phyloP scores from a whole-genome alignment of 768 basidiomycete species.

The Mycena pura region DNA sequence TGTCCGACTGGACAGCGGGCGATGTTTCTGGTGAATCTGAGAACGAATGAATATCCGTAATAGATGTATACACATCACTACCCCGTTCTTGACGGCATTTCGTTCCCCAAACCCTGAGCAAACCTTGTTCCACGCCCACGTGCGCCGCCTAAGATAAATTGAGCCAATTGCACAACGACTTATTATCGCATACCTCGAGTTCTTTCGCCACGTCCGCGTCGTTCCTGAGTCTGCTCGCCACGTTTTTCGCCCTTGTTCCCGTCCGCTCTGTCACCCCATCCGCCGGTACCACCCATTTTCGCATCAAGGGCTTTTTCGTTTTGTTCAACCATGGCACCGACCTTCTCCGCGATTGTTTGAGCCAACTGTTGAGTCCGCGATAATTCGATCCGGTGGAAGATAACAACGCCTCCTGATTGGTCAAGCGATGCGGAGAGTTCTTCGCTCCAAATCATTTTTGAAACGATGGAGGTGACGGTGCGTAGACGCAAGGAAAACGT shows the following conservation, averaged over 20 bases:
- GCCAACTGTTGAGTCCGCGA: constrained; percentile 91
- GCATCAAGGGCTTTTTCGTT: constrained; percentile 89
- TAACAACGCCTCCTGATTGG: constrained; percentile 86
- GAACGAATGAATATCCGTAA: constrained; percentile 25
- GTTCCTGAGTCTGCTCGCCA: constrained; percentile 79
- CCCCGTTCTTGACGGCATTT: constrained; percentile 61
- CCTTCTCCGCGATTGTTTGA: constrained; percentile 86
- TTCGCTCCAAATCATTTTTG: constrained; percentile 99
- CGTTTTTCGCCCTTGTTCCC: constrained; percentile 80
- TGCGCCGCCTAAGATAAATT: constrained; percentile 55
- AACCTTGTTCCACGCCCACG: constrained; percentile 83
- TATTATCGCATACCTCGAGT: constrained; percentile 65
- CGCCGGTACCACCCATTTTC: constrained; percentile 74
- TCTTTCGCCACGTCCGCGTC: constrained; percentile 76
- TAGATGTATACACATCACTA: constrained; percentile 28
- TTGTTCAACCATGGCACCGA: constrained; percentile 84
- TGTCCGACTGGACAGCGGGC: constrained; percentile 57
- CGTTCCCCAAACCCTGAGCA: constrained; percentile 82
- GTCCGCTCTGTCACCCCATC: constrained; percentile 73
- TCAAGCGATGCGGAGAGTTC: constrained; percentile 94
- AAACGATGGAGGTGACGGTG: constrained; percentile 88
- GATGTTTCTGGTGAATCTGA: constrained; percentile 34
- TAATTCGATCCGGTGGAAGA: constrained; percentile 92
- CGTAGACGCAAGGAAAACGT: constrained; percentile 87
- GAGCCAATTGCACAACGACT: not conserved